Base-by-base conservation (phyloP, 306 rosid species). In the Medicago truncatula region DNA sequence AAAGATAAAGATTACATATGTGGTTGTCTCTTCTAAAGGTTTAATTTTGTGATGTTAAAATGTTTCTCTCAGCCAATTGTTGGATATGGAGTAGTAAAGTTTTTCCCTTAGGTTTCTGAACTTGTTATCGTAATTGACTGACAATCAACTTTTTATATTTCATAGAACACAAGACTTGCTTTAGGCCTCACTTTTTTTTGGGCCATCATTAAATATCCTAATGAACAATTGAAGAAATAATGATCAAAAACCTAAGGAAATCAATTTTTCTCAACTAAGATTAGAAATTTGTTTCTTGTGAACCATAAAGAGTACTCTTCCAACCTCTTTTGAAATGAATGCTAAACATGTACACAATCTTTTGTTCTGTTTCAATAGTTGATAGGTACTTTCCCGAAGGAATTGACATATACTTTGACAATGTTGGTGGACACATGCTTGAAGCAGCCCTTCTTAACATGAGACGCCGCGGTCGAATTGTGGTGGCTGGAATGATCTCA, bases 331-430 rank as follows among this genome's bases (percentile, higher is more conserved):
- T 46, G 16, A 6, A n/a, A 18, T 52, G 17, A 16, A 43, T 56
- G 67, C 67, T 67, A 40, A 66, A 76, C n/a, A 53, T 76, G 17
- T 4, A 28, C 2, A 54, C 23, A 57, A 13, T 60, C 46, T 39
- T 39, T 2, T 53, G 21, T 9, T 72, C 16, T 63, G 25, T 5
- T 60, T 52, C 5, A 53, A 62, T 53, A 36, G 53, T 39, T 71
- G 38, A 23, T 43, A 86, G 91, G 81, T 85, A 75, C 69, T 88
- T 91, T 31, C 88, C 85, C 8, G 80, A 85, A 74, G 91, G 90
- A 58, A 88, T 88, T 31, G 89, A 88, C 85, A 87, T 91, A 3
- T 91, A 91, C 81, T 91, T 91, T 75, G 91, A 88, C 43, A 91
- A 85, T 60, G 91, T 90, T 43, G 93, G 93, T 12, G 91, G 90